Base-by-base conservation (phyloP, 768 basidiomycete species). In the Calocybe cyanea region DNA sequence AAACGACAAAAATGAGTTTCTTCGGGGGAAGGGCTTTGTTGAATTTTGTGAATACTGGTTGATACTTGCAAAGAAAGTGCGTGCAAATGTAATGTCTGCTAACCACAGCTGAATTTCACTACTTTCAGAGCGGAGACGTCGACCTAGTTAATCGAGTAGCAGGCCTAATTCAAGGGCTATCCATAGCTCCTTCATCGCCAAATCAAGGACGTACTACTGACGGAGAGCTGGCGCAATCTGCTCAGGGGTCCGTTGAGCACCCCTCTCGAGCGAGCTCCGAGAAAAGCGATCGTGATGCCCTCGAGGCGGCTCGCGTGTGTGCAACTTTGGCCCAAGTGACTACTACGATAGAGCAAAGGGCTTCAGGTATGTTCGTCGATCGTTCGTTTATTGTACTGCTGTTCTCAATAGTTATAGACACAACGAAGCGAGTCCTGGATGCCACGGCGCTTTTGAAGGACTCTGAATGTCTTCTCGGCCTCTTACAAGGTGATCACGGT, bases 11-110 rank as follows among this genome's bases (percentile, higher is more conserved):
- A 58, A 46, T 1, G 50, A 25, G 0, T 83, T 84, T 50, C 51
- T 78, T 45, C 61, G 61, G 13, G 80, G 80, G 2, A 71, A 64
- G 38, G 68, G 72, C 0, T 91, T 85, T 55, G 49, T 78, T 11
- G 67, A 68, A 7, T 77, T 85, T 59, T 88, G 86, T 57, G 85
- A 90, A 51, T 80, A 77, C 43, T 88, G 88, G 81, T 73, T 80
- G 53, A 67, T 64, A 15, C 77, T 88, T 51, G 85, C 87, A 0
- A 78, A 77, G 55, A 72, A 71, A 67, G 88, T 85, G 38, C 46
- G 72, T 62, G 28, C 19, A 10, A 19, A n/a, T 18, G 32, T 18
- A 17, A 36, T 1, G 21, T 20, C 20, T 15, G 14, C 11, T 7
- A 8, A 10, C 4, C n/a, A 6, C 5, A 4, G 32, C 32, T 43